These are phyloP conservation scores for Schizosaccharomyces cryophilus DNA, from an alignment of 805 yeast genomes.

Conservation along the genomic window DNA sequence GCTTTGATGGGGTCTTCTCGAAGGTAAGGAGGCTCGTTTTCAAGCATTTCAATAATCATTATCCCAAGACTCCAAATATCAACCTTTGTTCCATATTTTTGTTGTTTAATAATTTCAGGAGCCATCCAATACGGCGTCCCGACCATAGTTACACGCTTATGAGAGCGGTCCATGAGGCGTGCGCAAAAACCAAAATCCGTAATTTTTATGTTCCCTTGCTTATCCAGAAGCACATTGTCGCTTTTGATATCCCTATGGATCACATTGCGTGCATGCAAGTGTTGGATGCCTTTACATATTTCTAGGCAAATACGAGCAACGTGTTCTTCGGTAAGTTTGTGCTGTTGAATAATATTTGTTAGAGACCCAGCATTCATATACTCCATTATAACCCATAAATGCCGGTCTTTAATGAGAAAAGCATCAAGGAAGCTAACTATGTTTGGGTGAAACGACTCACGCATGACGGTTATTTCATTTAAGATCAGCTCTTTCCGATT, in stretches of 20 bases:
- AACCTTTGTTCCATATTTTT: constrained; percentile 59
- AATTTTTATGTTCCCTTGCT: constrained; percentile 65
- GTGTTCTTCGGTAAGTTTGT: constrained; percentile 59
- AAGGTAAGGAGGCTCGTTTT: constrained; percentile 63
- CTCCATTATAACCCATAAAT: constrained; percentile 98
- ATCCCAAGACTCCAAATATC: constrained; percentile 69
- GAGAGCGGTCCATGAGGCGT: constrained; percentile 44
- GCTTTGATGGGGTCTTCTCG: constrained; percentile 63
- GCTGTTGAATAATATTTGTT: constrained; percentile 85
- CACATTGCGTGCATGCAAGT: constrained; percentile 72
- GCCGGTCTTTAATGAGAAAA: constrained; percentile 51
- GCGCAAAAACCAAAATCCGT: constrained; percentile 88
- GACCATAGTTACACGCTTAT: constrained; percentile 63
- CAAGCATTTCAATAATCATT: constrained; percentile 73
- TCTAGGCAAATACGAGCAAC: constrained; percentile 80
- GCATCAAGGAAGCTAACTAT: constrained; percentile 89
- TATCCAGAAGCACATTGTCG: constrained; percentile 71
- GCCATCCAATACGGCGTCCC: constrained; percentile 88
- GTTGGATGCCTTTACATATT: constrained; percentile 49
- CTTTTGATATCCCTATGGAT: constrained; percentile 94
- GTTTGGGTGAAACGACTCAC: constrained; percentile 78
- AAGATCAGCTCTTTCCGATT: constrained; percentile 87
- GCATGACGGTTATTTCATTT: constrained; percentile 90
- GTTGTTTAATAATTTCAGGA: constrained; percentile 59
- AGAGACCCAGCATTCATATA: constrained; percentile 97